These are phyloP conservation scores for Tetracentron sinense DNA, from an alignment of 164 flowering plant genomes.

Conservation along the genomic window DNA sequence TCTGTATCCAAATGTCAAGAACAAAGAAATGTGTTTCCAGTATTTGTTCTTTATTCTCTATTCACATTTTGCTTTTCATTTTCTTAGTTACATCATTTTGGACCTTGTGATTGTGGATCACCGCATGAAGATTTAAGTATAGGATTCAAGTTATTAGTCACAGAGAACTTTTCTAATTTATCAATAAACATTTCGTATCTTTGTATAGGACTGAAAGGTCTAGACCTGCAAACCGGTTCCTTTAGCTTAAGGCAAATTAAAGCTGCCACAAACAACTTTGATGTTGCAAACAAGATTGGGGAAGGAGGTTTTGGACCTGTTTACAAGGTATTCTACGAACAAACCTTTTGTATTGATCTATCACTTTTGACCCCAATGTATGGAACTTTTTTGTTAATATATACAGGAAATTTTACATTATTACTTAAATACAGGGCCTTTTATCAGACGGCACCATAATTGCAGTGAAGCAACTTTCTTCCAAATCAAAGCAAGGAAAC, in stretches of 20 bases:
- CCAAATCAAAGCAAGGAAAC: constrained; percentile 42
- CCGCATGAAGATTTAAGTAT: neutral
- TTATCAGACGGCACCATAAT: constrained; percentile 34
- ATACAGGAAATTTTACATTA: neutral
- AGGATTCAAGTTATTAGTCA: neutral
- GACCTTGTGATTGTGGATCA: neutral
- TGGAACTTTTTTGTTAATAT: neutral
- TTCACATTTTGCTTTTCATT: neutral
- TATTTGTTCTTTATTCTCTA: neutral
- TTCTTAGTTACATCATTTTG: neutral
- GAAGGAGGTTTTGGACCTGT: constrained; percentile 77
- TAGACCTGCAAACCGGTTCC: constrained; percentile 34
- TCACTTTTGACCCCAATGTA: neutral
- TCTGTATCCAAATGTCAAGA: too few relatives aligned
- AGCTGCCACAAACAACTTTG: constrained; percentile 48
- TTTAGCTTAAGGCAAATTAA: constrained; percentile 47
- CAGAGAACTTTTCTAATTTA: neutral
- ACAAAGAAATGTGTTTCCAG: neutral
- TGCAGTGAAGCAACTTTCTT: constrained; percentile 44
- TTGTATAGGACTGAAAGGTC: constrained; percentile 30
- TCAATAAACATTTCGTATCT: neutral
- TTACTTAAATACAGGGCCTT: constrained; percentile 23
- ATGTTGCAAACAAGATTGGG: constrained; percentile 47
- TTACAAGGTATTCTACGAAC: constrained; percentile 40
- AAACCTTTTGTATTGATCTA: neutral